A percentile compares a stretch with the other conserved stretches of the same genome.
phyloP scores from a whole-genome alignment of 495 filamentous ascomycete genomes.

The Aspergillus indologenus region DNA sequence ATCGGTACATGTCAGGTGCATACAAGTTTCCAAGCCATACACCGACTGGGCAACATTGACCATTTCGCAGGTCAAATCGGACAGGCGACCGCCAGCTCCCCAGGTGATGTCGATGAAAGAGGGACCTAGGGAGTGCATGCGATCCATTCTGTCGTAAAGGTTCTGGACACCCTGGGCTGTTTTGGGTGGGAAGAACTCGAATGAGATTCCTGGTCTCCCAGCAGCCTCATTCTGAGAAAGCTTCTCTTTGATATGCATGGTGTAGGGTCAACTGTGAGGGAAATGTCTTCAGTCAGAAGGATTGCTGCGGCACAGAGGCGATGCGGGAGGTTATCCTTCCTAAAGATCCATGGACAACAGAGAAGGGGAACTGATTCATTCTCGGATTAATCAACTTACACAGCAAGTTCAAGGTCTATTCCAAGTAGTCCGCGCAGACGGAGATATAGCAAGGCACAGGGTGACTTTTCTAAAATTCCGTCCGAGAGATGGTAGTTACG shows the following conservation, averaged over 20 bases:
- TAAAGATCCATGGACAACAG: background rate
- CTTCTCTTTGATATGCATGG: constrained; percentile 90
- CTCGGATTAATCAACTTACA: background rate
- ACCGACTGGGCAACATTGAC: constrained; percentile 94
- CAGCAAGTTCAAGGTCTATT: too few species aligned
- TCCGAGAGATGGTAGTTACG: background rate
- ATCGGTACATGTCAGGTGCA: constrained; percentile 98
- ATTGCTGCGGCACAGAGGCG: background rate
- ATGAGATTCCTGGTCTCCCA: constrained; percentile 84
- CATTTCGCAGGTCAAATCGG: constrained; percentile 95
- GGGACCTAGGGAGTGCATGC: constrained; percentile 92
- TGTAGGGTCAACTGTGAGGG: constrained; percentile 13
- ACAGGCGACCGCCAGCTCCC: constrained; percentile 91
- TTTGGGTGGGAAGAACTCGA: constrained; percentile 99
- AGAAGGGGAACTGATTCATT: background rate
- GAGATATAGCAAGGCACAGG: background rate
- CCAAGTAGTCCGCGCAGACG: too few species aligned
- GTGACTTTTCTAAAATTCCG: background rate
- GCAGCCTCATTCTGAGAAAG: constrained; percentile 75
- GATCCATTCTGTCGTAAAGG: constrained; percentile 98
- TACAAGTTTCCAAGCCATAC: constrained; percentile 95
- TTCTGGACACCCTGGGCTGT: constrained; percentile 97
- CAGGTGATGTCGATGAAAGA: constrained; percentile 98
- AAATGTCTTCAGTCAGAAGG: background rate
- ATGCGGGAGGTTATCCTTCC: background rate